These are phyloP conservation scores for Aspergillus transmontanensis DNA, from an alignment of 2,329 filamentous ascomycete species.

Conservation along the genomic window DNA sequence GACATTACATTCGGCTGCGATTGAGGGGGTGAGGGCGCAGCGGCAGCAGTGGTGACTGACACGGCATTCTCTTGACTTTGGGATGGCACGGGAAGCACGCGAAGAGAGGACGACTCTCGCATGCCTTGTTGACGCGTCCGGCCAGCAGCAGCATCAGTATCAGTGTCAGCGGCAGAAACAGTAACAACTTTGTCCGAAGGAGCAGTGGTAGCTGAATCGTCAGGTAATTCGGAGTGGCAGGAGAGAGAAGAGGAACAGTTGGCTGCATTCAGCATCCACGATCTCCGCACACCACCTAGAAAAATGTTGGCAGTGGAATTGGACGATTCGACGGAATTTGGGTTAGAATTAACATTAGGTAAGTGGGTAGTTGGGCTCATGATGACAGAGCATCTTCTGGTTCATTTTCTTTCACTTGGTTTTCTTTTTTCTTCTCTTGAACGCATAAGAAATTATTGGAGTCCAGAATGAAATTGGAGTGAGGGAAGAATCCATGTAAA, in stretches of 20 bases:
- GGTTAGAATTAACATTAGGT: slow-evolving; percentile 17
- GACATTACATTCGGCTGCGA: slow-evolving; percentile 20
- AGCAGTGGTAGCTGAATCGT: background rate
- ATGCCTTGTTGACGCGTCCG: slow-evolving; percentile 16
- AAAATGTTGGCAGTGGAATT: slow-evolving; percentile 46
- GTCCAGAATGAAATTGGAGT: background rate
- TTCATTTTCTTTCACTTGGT: background rate
- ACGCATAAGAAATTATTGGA: background rate
- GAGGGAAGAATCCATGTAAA: background rate
- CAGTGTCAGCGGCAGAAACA: background rate
- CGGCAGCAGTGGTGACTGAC: background rate
- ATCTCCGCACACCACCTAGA: slow-evolving; percentile 38
- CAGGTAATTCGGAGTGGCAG: background rate
- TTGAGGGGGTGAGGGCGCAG: slow-evolving; percentile 7
- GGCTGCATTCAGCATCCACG: slow-evolving; percentile 40
- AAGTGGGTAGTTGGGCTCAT: slow-evolving; percentile 16
- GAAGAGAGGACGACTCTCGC: slow-evolving; percentile 11
- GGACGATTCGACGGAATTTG: slow-evolving; percentile 22
- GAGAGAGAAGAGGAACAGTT: background rate
- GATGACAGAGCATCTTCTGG: slow-evolving; percentile 3
- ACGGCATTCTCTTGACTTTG: slow-evolving; percentile 6
- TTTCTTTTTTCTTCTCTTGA: background rate
- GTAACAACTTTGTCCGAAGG: background rate
- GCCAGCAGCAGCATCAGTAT: background rate
- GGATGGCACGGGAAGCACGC: slow-evolving; percentile 9